These are phyloP conservation scores for Casaregolazyma lundiana DNA, from an alignment of 1,139 yeast species.

Conservation along the genomic window DNA sequence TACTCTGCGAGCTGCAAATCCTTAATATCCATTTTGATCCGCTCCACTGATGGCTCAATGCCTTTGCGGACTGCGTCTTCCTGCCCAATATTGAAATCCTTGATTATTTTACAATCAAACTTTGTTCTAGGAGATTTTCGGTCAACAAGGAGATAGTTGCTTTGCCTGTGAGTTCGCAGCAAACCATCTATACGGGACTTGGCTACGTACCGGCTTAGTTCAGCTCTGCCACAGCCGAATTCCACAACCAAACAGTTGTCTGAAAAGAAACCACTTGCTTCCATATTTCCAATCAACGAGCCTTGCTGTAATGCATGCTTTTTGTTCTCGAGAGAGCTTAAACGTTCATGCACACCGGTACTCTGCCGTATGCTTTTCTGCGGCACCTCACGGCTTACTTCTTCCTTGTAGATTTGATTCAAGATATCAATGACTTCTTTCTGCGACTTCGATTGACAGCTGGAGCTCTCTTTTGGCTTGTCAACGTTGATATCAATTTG, in stretches of 20 bases:
- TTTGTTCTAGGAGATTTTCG: constrained; percentile 76
- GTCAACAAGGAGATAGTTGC: constrained; percentile 52
- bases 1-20: constrained; percentile 56
- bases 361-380: constrained; percentile 20
- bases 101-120: constrained; percentile 61
- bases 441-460: constrained; percentile 15
- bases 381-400: constrained; percentile 16
- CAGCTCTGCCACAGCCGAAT: constrained; percentile 91
- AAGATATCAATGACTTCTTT: background rate
- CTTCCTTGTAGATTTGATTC: constrained; percentile 18
- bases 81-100: constrained; percentile 53
- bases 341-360: constrained; percentile 37
- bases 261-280: constrained; percentile 38
- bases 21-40: constrained; percentile 73
- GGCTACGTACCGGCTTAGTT: constrained; percentile 65
- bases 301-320: constrained; percentile 84
- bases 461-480: background rate
- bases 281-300: constrained; percentile 69
- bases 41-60: constrained; percentile 38
- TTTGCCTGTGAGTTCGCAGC: background rate
- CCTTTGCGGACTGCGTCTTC: constrained; percentile 18
- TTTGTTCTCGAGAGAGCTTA: constrained; percentile 48
- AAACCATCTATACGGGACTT: constrained; percentile 32
- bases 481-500: constrained; percentile 38
- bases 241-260: constrained; percentile 48